Base-by-base conservation (phyloP, 805 yeast species). In the Candida broadrunensis region DNA sequence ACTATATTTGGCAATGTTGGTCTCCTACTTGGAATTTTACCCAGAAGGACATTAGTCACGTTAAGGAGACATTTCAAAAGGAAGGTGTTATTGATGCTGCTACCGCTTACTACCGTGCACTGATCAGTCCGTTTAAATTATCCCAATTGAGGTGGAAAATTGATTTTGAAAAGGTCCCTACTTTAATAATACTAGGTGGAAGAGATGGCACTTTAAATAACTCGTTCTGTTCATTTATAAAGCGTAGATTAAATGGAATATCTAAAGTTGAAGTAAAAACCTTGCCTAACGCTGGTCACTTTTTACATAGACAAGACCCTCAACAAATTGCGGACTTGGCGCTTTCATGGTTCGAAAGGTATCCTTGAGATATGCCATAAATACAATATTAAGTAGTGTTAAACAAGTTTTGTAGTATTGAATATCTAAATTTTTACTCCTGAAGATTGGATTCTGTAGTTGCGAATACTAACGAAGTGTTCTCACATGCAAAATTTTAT, bases 271-370 rank as follows among this genome's bases (percentile, higher is more conserved):
- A 51, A 19, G 58, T 61, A 16, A 56, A 58, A 42, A 37, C 56
- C 17, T 30, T 65, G 29, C 45, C 49, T 3, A 50, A 56, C 5
- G 50, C 58, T 19, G 73, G 74, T 1, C 74, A 69, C 43, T 69
- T 68, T 43, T 49, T 67, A 46, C 73, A 68, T 21, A 50, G 72
- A 24, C 73, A 69, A 43, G 59, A 59, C 26, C 71, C 73, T 1
- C 46, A 36, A 13, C 46, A 45, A 34, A 63, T 66, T 3, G 60
- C 57, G 2, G 49, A 48, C 20, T 33, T 50, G 19, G 50, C 59
- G 3, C 44, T 47, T 19, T 61, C 53, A 19, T 68, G 71, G 70
- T 53, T 66, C 33, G 38, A 40, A 9, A 37, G 39, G 25, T 45
- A 50, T 37, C 37, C 25, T 7, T 21, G n/a, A n/a, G n/a, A n/a